Base-by-base conservation (phyloP, 176 grass and related monocot species). In the Oryza meridionalis region DNA sequence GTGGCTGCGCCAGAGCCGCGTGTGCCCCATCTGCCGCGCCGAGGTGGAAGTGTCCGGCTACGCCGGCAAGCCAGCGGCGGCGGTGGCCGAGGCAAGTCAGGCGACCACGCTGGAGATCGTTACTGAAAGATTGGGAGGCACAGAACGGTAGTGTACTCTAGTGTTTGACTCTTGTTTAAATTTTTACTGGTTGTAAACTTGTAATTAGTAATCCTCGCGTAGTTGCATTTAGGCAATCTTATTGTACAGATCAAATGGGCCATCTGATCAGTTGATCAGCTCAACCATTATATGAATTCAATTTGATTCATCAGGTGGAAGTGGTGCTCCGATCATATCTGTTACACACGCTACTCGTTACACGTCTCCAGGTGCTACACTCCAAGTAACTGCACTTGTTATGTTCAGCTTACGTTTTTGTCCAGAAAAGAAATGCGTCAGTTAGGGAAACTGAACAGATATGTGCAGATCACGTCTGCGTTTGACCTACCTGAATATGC, bases 11-110 rank as follows among this genome's bases (percentile, higher is more conserved):
- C 88, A 88, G 59, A 81, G 76, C 73, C 72, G 88, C 2, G 5
- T 84, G 12, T 95, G 93, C 75, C 93, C 93, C 37, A 67, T 90
- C 45, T 95, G 90, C 67, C 93, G 90, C 21, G 81, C 85, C 70
- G 55, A 69, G 79, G 85, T 78, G 78, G 43, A 69, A n/a, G 62
- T 65, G 9, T 3, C 4, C 46, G 25, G 26, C 46, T 5, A 8
- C 45, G 6, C 11, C 26, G 25, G 72, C 25, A 32, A 74, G 46
- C 15, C 26, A 14, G 26, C 26, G 25, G 21, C 21, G 0, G 12
- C 33, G 45, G 72, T 50, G 27, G 72, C 7, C 26, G 72, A 53
- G 55, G 46, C 13, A 49, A 49, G 46, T 26, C 22, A 72, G 70
- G 72, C 15, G 26, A 27, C 72, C 44, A 19, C 46, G 1, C 17